Conservation (phyloP, 441 rosid genomes). For the Codiaeum variegatum region DNA sequence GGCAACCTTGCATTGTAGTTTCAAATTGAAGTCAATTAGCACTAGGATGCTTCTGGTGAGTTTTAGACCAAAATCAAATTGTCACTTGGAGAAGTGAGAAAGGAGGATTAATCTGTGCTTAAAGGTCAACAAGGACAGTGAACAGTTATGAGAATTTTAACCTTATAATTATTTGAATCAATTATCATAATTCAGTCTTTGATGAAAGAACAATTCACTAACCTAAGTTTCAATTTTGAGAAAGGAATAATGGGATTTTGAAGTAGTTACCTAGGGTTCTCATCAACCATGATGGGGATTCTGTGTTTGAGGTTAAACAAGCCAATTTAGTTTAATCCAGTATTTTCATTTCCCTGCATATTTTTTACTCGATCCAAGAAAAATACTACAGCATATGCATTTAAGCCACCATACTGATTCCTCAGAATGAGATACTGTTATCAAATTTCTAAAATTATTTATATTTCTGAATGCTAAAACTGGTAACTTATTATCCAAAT, state of each 20-base stretch:
- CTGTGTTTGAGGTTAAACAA: background rate
- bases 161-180: background rate
- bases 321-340: background rate
- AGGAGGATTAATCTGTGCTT: background rate
- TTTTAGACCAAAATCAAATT: background rate
- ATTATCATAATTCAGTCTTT: background rate
- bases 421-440: background rate
- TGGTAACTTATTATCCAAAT: constrained; percentile 17
- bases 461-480: background rate
- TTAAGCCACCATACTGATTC: background rate
- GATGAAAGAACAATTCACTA: background rate
- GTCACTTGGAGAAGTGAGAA: constrained; percentile 7
- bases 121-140: background rate
- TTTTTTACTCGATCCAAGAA: background rate
- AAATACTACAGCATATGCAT: background rate
- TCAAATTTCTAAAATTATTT: no score
- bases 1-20: background rate
- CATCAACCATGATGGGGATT: background rate
- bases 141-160: background rate
- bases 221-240: background rate
- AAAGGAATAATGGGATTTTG: background rate
- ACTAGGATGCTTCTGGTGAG: background rate
- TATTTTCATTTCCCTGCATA: background rate
- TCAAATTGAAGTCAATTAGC: background rate
- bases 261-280: background rate